Base-by-base conservation (phyloP, 768 basidiomycete species). In the Imleria badia region DNA sequence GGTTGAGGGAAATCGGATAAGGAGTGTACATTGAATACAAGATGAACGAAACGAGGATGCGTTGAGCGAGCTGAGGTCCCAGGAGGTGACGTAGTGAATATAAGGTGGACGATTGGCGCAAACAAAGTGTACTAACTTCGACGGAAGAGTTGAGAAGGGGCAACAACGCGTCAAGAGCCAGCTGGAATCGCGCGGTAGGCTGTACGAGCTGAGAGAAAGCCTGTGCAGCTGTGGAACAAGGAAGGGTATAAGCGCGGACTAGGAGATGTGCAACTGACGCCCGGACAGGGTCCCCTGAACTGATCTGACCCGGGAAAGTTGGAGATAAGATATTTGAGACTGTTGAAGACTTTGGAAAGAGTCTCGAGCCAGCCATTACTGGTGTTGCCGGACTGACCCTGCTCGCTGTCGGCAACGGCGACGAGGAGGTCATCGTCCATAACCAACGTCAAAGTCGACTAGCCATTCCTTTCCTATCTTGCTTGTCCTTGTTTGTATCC, bases 1-100 rank as follows among this genome's bases (percentile, higher is more conserved):
- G 89, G 68, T 91, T 91, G 64, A 91, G 82, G 40, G 81, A 74
- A 55, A 90, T 87, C 58, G 89, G 87, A 69, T 91, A 82, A 46
- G 89, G 87, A 58, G 85, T 82, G 74, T 91, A 91, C 58, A 91
- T 76, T 41, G 87, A 84, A 72, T 87, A 89, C 56, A 91, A 77
- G 66, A 91, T 84, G 71, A 87, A 91, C 19, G 87, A 82, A 55
- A 85, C 88, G 59, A 91, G 78, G 62, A 91, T 89, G 52, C 89
- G 82, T 60, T 85, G 82, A 43, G 85, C 77, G 63, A 86, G 80
- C 88, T 89, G 60, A 42, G 41, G 62, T 51, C 56, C 35, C 35
- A 33, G 51, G 47, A 51, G 48, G 51, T 38, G 45, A 55, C 50
- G 44, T 29, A 47, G 57, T 50, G 59, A 58, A 63, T 44, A 59